A percentile compares a stretch with the other conserved stretches of the same genome.
Evolutionary conservation across 2,329 filamentous ascomycete genomes (phyloP).

Genomic region (Apiospora phragmitis): DNA sequence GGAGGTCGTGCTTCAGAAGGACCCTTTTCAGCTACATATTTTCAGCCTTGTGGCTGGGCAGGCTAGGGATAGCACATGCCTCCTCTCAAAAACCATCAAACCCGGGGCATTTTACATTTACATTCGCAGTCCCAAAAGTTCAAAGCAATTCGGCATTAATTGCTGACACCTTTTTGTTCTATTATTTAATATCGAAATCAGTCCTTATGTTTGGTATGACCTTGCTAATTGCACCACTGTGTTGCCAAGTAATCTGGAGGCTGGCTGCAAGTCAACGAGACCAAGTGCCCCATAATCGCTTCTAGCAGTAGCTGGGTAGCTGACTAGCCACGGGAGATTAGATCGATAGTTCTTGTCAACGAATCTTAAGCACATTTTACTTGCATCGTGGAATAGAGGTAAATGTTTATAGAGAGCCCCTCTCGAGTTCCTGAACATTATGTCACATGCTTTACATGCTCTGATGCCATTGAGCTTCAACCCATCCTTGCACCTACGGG

Average conservation of each 20-base stretch:
- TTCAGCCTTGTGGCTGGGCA: not conserved
- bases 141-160: not conserved
- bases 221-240: not conserved
- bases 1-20: not conserved
- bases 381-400: not conserved
- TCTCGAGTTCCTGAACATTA: not conserved
- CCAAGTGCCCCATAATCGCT: not conserved
- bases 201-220: not conserved
- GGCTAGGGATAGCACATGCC: not conserved
- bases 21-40: not conserved
- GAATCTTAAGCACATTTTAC: not conserved
- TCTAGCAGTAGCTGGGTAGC: not conserved
- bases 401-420: not conserved
- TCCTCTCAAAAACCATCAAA: not conserved
- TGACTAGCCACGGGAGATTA: not conserved
- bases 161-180: not conserved
- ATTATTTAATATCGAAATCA: not conserved
- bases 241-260: not conserved
- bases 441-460: not conserved
- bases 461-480: not conserved
- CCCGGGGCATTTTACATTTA: not conserved
- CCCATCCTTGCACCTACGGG: not conserved
- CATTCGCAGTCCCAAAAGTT: not conserved
- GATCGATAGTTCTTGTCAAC: too few relatives aligned
- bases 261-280: not conserved